Evolutionary conservation across 495 filamentous ascomycete species (phyloP), one percentile per base, ranked within the genome.

Genomic region (Penicillium daleae): DNA sequence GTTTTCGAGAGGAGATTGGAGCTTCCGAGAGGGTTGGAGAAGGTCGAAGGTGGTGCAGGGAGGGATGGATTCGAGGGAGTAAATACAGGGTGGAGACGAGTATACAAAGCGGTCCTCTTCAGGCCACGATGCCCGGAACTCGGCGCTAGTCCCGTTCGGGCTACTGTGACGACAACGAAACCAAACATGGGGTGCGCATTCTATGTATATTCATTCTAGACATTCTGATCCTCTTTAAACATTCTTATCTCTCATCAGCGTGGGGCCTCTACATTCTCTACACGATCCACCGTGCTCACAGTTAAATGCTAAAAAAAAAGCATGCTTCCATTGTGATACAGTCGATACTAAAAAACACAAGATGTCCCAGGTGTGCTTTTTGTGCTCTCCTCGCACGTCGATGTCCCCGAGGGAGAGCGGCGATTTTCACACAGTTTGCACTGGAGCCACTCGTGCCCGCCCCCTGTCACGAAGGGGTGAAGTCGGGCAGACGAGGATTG

Each of bases 41-140:
- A 49, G 50, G 35, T 42, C 24, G 62, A 19, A 58, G 59, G 44
- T 56, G 46, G 39, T 32, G 31, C 4, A 57, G 57, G 42, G 48
- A 42, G 61, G 59, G 63, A 63, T 40, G 56, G 53, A 56, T 60
- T n/a, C 27, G 58, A 61, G 57, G 61, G 63, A 58, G 66, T 66
- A 67, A 67, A 67, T 67, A 69, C 59, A 59, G 32, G 59, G 68
- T 65, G 68, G 68, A 67, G 57, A 51, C 60, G 49, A 52, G 48
- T 59, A 63, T 72, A 72, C 62, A 68, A 65, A 72, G 59, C 59
- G 33, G 56, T 46, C 62, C 63, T 64, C 71, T 77, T 77, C 75
- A 79, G 76, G 76, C 74, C 76, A 79, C 76, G 75, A 75, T 79
- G 59, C 66, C 74, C 74, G 70, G 68, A 79, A 77, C 74, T 73